These are phyloP conservation scores for Chlorencoelia australis DNA, from an alignment of 2,329 filamentous ascomycete genomes.

Conservation along the genomic window DNA sequence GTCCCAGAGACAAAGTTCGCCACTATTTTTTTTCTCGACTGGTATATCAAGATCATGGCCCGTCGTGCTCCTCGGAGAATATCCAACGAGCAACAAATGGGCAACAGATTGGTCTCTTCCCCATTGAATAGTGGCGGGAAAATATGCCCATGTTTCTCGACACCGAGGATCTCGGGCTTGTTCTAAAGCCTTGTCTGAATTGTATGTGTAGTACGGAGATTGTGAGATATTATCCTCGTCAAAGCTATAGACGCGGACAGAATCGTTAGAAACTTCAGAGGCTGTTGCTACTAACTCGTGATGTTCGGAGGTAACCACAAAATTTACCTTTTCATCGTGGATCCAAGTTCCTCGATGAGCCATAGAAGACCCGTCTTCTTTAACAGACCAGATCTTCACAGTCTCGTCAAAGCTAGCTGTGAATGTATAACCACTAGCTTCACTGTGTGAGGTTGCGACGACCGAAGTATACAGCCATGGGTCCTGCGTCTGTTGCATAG, in stretches of 20 bases:
- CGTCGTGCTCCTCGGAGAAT: slow-evolving; percentile 46
- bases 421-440: slow-evolving; percentile 36
- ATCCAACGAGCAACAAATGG: slow-evolving; percentile 50
- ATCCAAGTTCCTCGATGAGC: slow-evolving; percentile 39
- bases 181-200: slow-evolving; percentile 17
- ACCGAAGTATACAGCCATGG: slow-evolving; percentile 57
- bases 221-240: slow-evolving; percentile 27
- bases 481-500: slow-evolving; percentile 49
- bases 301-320: slow-evolving; percentile 41
- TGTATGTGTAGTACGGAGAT: slow-evolving; percentile 21
- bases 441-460: slow-evolving; percentile 48
- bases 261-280: slow-evolving; percentile 42
- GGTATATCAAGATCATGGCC: slow-evolving; percentile 47
- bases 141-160: slow-evolving; percentile 46
- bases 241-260: slow-evolving; percentile 48
- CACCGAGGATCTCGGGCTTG: slow-evolving; percentile 16
- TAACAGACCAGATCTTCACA: slow-evolving; percentile 47
- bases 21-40: slow-evolving; percentile 44
- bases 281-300: slow-evolving; percentile 47
- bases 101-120: slow-evolving; percentile 35
- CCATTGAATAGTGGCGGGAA: slow-evolving; percentile 54
- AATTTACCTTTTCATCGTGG: slow-evolving; percentile 51
- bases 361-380: slow-evolving; percentile 33
- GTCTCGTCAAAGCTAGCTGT: slow-evolving; percentile 53
- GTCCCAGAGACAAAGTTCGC: slow-evolving; percentile 53